phyloP scores from a whole-genome alignment of 2,329 filamentous ascomycete genomes.

The Cyphellophora attinorum region DNA sequence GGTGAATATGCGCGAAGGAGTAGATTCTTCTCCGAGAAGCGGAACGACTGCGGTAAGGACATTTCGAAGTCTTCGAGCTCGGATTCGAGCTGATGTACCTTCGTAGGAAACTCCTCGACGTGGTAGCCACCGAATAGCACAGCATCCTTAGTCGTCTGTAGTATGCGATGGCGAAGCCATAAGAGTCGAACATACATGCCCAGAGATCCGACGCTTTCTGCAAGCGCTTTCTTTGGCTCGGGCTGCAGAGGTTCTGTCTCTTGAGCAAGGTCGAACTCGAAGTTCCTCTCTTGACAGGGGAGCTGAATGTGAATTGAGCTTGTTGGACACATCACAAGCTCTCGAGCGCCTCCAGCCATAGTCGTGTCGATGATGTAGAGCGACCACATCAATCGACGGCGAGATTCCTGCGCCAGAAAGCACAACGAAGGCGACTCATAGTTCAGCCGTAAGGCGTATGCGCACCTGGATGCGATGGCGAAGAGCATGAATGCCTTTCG shows the following conservation, averaged over 20 bases:
- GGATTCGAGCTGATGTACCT: background rate
- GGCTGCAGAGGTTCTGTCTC: conserved; percentile 8
- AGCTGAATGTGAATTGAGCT: conserved; percentile 38
- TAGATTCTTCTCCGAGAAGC: conserved; percentile 7
- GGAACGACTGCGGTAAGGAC: conserved; percentile 3
- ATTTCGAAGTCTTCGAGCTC: conserved; percentile 4
- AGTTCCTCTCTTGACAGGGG: conserved; percentile 42
- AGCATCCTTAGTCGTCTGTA: conserved; percentile 1
- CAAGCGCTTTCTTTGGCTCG: background rate
- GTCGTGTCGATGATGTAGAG: conserved; percentile 40
- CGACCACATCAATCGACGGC: conserved; percentile 40
- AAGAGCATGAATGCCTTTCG: conserved; percentile 12
- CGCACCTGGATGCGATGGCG: conserved; percentile 23
- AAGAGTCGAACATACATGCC: conserved; percentile 6
- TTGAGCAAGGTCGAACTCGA: conserved; percentile 27
- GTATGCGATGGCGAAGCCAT: conserved; percentile 4
- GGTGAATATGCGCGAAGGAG: conserved; percentile 5
- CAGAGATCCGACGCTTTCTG: conserved; percentile 1
- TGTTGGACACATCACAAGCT: conserved; percentile 37
- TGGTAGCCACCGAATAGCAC: background rate
- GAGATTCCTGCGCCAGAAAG: conserved; percentile 32
- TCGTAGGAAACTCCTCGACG: background rate
- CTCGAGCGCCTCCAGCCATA: conserved; percentile 37
- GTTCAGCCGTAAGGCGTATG: conserved; percentile 41
- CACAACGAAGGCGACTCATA: conserved; percentile 38